Evolutionary conservation across 1,284 basidiomycete genomes (phyloP), one percentile per base, ranked within the genome.

Genomic region (Ceratobasidium sp.): DNA sequence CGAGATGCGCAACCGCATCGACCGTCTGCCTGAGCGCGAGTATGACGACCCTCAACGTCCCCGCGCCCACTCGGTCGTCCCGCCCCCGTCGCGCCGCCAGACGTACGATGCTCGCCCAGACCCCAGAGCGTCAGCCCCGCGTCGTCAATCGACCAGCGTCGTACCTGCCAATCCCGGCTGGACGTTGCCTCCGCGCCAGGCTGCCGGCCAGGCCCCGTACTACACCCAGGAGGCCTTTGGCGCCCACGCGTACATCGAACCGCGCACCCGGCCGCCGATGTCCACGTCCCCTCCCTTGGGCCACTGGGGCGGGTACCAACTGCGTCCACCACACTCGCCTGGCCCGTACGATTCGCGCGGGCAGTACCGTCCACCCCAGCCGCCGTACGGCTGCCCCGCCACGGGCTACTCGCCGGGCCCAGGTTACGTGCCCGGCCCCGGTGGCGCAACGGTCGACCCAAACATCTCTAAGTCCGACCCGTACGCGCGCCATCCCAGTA

Each of bases 391-490:
- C n/a, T 40, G 50, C 42, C 64, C 64, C 3, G 40, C 61, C 28
- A 6, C 23, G 10, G 52, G 50, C 48, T 23, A 48, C 69, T 28
- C 57, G 2, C 50, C 59, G 0, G 62, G 73, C 20, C 74, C 59
- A 40, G 62, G 62, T 15, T 76, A 76, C 42, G 20, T 33, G 7
- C 70, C 73, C 26, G 73, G 73, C 5, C 74, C 74, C 23, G 33
- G 64, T 54, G 74, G 64, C 42, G 62, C 74, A 42, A 76, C 64
- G 1, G 74, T 76, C 62, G 74, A 76, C 64, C 74, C 74, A 52
- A 76, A 65, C 64, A 76, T 76, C 64, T 76, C 67, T 65, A 76
- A 67, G 52, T 10, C 73, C 61, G 74, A 76, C 42, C 74, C 74
- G 3, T 76, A 76, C 50, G 74, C 20, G 38, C 74, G 74, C 64